Evolutionary conservation across 768 basidiomycete species (phyloP).

Genomic region (Boletus reticuloceps): DNA sequence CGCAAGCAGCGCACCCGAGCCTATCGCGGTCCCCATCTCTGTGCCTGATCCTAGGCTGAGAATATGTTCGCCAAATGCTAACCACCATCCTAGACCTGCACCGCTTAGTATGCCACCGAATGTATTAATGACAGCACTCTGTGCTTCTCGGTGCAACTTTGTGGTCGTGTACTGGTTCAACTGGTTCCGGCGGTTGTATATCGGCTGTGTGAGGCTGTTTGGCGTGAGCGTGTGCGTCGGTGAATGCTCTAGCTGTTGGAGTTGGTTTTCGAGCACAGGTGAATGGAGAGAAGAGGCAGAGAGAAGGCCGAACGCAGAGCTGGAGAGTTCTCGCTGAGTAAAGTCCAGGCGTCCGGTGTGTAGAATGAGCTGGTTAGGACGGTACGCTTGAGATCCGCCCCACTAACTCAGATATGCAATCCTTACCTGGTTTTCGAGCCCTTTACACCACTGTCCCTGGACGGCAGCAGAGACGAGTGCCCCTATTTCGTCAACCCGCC

Average conservation of each 20-base stretch:
- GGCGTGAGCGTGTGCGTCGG: slow-evolving; percentile 47
- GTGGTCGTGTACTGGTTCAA: slow-evolving; percentile 54
- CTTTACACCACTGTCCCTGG: slow-evolving; percentile 38
- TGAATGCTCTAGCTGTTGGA: slow-evolving; percentile 50
- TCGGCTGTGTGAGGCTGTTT: slow-evolving; percentile 46
- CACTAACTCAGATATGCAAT: neutral
- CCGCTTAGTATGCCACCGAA: slow-evolving; percentile 48
- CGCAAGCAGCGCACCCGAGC: slow-evolving; percentile 53
- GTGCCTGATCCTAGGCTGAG: slow-evolving; percentile 36
- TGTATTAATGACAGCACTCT: slow-evolving; percentile 52
- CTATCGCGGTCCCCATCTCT: slow-evolving; percentile 57
- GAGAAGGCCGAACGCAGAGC: slow-evolving; percentile 40
- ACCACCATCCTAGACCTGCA: slow-evolving; percentile 56
- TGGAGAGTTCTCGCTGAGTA: slow-evolving; percentile 44
- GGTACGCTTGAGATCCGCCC: neutral
- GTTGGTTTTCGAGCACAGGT: slow-evolving; percentile 53
- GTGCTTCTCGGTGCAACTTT: slow-evolving; percentile 62
- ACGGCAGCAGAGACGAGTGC: slow-evolving; percentile 32
- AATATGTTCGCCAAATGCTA: slow-evolving; percentile 39
- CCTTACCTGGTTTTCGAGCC: slow-evolving; percentile 50
- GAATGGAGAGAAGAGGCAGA: slow-evolving; percentile 42
- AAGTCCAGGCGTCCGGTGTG: slow-evolving; percentile 58
- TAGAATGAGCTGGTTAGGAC: slow-evolving; percentile 49
- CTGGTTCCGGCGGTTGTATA: slow-evolving; percentile 50
- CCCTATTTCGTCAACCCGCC: slow-evolving; percentile 41